Evolutionary conservation across 2,329 filamentous ascomycete genomes (phyloP), one percentile per base, ranked within the genome.

Genomic region (Zymoseptoria crescenta): DNA sequence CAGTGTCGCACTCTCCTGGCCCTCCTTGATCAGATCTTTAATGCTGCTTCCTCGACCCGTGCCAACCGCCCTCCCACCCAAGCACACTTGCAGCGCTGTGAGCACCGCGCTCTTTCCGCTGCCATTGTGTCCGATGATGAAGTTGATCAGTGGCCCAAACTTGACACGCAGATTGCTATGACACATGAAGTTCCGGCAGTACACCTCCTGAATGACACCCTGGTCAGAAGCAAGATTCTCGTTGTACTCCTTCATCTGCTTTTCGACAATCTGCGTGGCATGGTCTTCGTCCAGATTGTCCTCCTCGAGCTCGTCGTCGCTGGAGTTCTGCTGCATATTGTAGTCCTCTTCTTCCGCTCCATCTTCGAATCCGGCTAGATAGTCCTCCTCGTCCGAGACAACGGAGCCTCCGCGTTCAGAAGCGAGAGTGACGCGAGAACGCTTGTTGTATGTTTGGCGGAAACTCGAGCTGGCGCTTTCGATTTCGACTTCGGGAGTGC

Each of bases 71-170:
- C 96, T 97, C 20, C 89, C 93, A 61, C 94, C 94, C n/a, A 99
- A 80, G 69, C 94, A 97, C 35, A 99, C 81, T 0, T 91, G 96
- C 64, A 99, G 84, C 4, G 91, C 94, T 0, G 94, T 97, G 28
- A 99, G 77, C 13, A 97, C 88, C 2, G 94, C 94, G 73, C 94
- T 99, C 77, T 99, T 99, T 41, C 94, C 94, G 71, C 93, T 97
- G 30, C 94, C 94, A 71, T 99, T 99, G 73, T 96, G 91, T 16
- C 94, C 94, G 57, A 96, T 92, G 62, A 99, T 92, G 75, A 99
- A 99, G 74, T 99, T 99, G 74, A 99, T 95, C 45, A 96, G 79
- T 0, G 94, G 94, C 0, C 94, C 94, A n/a, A 99, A 80, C 58
- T 88, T 83, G 60, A 96, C 88, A 50, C 87, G 84, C 19, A 97